Conservation (phyloP, 108 stramenopile genomes). For the Chaetoceros tenuissimus region DNA sequence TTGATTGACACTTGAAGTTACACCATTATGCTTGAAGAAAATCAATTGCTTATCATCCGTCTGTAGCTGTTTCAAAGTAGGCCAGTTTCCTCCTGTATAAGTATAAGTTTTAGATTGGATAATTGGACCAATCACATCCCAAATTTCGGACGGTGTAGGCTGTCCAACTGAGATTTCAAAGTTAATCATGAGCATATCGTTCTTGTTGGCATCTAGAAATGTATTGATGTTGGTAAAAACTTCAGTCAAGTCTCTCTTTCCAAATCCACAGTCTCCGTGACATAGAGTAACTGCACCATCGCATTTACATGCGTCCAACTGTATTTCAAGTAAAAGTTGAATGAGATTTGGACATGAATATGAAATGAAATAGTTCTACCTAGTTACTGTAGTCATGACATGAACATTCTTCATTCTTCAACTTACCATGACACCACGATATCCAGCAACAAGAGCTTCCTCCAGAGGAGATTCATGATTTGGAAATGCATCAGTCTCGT, state of each 20-base stretch:
- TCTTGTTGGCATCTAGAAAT: constrained; percentile 44
- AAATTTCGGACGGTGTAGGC: constrained; percentile 39
- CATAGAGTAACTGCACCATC: constrained; percentile 41
- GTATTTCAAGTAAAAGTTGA: too few relatives aligned
- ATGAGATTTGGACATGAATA: constrained; percentile 3
- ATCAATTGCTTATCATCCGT: constrained; percentile 43
- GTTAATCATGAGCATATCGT: constrained; percentile 50
- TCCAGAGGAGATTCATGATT: constrained; percentile 52
- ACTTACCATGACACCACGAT: constrained; percentile 56
- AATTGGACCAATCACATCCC: constrained; percentile 17
- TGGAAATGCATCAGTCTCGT: constrained; percentile 33
- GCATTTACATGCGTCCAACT: constrained; percentile 57
- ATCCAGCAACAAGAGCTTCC: constrained; percentile 50
- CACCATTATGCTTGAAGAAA: constrained; percentile 52
- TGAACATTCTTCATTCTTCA: too few relatives aligned
- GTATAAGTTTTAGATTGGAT: constrained; percentile 12
- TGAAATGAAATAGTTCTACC: constrained; percentile 9
- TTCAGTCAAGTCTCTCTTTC: constrained; percentile 30
- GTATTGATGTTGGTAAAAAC: constrained; percentile 34
- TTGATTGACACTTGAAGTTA: constrained; percentile 32
- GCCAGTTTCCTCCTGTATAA: constrained; percentile 22
- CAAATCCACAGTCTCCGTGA: constrained; percentile 42
- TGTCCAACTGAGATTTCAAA: constrained; percentile 31
- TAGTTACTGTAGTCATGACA: too few relatives aligned
- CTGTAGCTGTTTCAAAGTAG: constrained; percentile 43